phyloP scores from a whole-genome alignment of 257 asterid genomes.

The Jacaranda copaia region DNA sequence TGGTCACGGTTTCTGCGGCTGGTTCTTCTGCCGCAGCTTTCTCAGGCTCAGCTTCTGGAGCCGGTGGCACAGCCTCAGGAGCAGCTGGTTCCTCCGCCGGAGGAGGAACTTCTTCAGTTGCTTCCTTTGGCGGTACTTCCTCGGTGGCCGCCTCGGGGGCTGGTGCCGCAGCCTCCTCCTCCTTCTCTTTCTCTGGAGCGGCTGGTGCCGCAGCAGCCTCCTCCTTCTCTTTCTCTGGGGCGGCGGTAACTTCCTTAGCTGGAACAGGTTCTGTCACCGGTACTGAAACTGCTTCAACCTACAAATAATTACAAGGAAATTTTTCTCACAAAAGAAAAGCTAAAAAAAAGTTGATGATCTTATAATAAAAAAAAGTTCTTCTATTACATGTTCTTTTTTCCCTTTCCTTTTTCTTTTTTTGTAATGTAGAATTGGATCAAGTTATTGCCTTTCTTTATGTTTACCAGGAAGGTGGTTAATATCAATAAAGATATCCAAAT shows the following conservation, averaged over 20 bases:
- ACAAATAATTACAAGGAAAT: background rate
- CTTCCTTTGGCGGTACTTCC: slow-evolving; percentile 22
- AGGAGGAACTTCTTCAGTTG: background rate
- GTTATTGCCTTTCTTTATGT: background rate
- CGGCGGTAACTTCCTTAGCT: slow-evolving; percentile 40
- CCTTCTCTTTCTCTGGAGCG: slow-evolving; percentile 36
- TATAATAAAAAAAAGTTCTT: background rate
- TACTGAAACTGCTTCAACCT: slow-evolving; percentile 57
- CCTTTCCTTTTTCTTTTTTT: background rate
- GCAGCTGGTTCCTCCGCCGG: background rate
- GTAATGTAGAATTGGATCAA: background rate
- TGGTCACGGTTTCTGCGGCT: background rate
- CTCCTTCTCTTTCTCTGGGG: slow-evolving; percentile 38
- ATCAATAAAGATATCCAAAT: no score
- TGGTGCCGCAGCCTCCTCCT: slow-evolving; percentile 20
- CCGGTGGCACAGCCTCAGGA: slow-evolving; percentile 10
- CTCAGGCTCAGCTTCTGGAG: slow-evolving; percentile 33
- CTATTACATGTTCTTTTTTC: background rate
- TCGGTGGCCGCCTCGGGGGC: slow-evolving; percentile 7
- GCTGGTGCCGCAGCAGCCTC: background rate
- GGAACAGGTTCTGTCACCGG: slow-evolving; percentile 33
- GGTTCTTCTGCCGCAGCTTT: background rate
- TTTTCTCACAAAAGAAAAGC: background rate
- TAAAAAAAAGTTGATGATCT: background rate
- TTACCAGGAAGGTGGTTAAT: no score